A percentile compares a stretch with the other conserved stretches of the same genome.
phyloP scores from a whole-genome alignment of 2,329 filamentous ascomycete species.

The Arthroderma uncinatum region DNA sequence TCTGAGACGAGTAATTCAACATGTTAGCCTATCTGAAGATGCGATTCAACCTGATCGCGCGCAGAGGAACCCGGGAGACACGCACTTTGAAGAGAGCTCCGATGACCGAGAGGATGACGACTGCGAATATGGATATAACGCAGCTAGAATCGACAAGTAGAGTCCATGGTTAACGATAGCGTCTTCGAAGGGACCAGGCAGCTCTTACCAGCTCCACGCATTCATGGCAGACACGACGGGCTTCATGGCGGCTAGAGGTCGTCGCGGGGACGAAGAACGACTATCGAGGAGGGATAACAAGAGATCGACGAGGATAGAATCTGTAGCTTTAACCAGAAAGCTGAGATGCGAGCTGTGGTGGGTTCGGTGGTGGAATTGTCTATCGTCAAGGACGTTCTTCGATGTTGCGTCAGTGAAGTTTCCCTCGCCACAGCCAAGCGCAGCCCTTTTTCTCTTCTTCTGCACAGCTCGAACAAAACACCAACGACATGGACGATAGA shows the following conservation, averaged over 20 bases:
- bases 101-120: constrained; percentile 53
- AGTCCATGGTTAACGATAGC: constrained; percentile 11
- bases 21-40: constrained; percentile 4
- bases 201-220: constrained; percentile 80
- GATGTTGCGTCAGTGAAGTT: constrained; percentile 2
- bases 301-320: neutral
- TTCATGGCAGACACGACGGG: constrained; percentile 83
- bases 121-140: constrained; percentile 53
- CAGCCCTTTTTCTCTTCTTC: neutral
- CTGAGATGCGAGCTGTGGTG: neutral
- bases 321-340: neutral
- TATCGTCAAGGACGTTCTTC: neutral
- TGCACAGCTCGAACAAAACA: no score
- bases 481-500: neutral
- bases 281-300: neutral
- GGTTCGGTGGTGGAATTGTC: neutral
- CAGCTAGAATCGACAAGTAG: constrained; percentile 45
- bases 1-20: constrained; percentile 24
- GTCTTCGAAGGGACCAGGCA: constrained; percentile 10
- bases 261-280: constrained; percentile 4
- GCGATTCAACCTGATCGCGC: neutral
- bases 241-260: constrained; percentile 60
- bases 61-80: constrained; percentile 13
- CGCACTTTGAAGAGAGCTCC: constrained; percentile 62
- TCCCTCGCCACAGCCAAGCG: neutral